Conservation (phyloP, 805 yeast species). For the Zygoascus flipseniorum region DNA sequence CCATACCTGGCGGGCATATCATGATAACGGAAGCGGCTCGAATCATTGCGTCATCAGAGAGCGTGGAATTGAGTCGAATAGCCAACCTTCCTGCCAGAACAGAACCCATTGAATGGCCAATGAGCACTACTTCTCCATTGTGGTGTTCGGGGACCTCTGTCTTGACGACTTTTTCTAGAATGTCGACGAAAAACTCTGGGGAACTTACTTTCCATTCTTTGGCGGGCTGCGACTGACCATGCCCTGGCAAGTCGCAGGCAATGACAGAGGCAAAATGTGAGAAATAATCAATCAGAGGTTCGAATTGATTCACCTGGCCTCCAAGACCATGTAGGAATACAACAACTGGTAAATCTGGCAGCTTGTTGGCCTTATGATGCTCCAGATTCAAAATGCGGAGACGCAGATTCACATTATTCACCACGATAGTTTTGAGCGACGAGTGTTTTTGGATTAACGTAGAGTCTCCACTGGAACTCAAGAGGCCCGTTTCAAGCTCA, state of each 20-base stretch:
- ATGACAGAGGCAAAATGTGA: constrained; percentile 55
- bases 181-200: constrained; percentile 32
- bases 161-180: constrained; percentile 24
- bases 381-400: constrained; percentile 21
- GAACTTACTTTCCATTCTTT: constrained; percentile 31
- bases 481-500: constrained; percentile 11
- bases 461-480: constrained; percentile 13
- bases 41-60: background rate
- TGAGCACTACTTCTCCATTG: constrained; percentile 29
- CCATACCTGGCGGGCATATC: constrained; percentile 28
- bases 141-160: constrained; percentile 21
- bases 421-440: background rate
- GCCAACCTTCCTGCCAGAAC: constrained; percentile 43
- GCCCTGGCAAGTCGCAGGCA: constrained; percentile 81
- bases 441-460: constrained; percentile 15
- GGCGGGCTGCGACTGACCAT: constrained; percentile 42
- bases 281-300: constrained; percentile 55
- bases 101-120: constrained; percentile 75
- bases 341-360: constrained; percentile 43
- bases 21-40: constrained; percentile 17
- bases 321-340: constrained; percentile 83
- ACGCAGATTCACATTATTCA: constrained; percentile 3
- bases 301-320: constrained; percentile 82
- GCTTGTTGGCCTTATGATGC: constrained; percentile 20
- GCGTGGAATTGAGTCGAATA: constrained; percentile 14